These are phyloP conservation scores for Verticillium zaregamsianum DNA, from an alignment of 2,329 filamentous ascomycete species.

Conservation along the genomic window DNA sequence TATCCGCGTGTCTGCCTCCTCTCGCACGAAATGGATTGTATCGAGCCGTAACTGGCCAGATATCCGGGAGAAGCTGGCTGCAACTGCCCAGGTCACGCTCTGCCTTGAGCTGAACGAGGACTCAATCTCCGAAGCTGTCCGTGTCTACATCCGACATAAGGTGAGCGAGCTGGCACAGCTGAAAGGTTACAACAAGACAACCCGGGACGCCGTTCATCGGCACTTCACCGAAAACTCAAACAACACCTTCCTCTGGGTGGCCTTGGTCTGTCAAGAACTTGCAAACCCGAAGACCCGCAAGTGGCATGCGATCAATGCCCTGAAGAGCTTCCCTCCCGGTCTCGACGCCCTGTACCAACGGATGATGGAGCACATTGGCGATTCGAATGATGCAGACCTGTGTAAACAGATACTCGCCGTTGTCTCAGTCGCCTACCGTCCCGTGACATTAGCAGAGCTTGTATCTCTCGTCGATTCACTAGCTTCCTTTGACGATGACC, in stretches of 20 bases:
- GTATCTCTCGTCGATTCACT: slow-evolving; percentile 14
- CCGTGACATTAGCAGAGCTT: slow-evolving; percentile 30
- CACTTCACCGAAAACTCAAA: slow-evolving; percentile 25
- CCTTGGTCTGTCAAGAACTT: slow-evolving; percentile 15
- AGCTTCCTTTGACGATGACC: slow-evolving; percentile 4
- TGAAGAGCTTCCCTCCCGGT: slow-evolving; percentile 23
- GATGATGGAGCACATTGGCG: slow-evolving; percentile 30
- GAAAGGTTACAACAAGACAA: slow-evolving; percentile 3
- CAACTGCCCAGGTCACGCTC: slow-evolving; percentile 15
- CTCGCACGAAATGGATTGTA: too few relatives aligned
- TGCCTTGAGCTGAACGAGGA: slow-evolving; percentile 31
- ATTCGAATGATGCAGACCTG: slow-evolving; percentile 19
- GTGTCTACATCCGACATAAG: slow-evolving; percentile 20
- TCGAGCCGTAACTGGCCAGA: too few relatives aligned
- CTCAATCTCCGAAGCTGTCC: slow-evolving; percentile 21
- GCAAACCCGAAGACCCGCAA: background rate
- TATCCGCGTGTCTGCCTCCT: too few relatives aligned
- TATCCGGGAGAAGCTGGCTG: slow-evolving; percentile 19
- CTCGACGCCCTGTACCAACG: slow-evolving; percentile 30
- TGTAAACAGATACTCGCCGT: slow-evolving; percentile 29
- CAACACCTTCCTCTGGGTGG: slow-evolving; percentile 35
- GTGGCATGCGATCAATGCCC: slow-evolving; percentile 1
- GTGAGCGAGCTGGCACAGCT: slow-evolving; percentile 17
- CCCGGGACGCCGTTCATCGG: slow-evolving; percentile 2
- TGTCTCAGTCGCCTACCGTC: slow-evolving; percentile 25